These are phyloP conservation scores for Umbelopsis sp. DNA, from an alignment of 371 early-diverging fungal genomes.

Conservation along the genomic window DNA sequence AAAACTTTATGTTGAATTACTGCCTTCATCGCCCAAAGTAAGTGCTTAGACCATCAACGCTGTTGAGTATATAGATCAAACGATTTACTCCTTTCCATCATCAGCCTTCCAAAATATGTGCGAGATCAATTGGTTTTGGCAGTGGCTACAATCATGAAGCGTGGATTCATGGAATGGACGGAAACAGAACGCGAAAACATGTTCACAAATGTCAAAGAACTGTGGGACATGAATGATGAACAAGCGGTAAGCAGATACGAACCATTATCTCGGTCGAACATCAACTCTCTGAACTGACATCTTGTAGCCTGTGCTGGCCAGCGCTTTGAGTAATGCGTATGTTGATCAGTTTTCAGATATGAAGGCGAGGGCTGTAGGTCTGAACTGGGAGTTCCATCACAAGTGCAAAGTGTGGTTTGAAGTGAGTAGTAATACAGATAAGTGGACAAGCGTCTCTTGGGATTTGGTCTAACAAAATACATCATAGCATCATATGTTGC, in stretches of 20 bases:
- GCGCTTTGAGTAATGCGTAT: constrained; percentile 59
- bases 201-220: constrained; percentile 52
- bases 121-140: constrained; percentile 50
- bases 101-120: constrained; percentile 51
- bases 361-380: constrained; percentile 63
- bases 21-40: constrained; percentile 51
- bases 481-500: constrained; percentile 26
- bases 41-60: constrained; percentile 10
- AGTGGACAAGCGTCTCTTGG: no score
- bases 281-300: not conserved
- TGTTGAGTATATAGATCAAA: not conserved
- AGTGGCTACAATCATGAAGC: constrained; percentile 66
- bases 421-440: constrained; percentile 28
- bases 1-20: constrained; percentile 62
- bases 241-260: constrained; percentile 36
- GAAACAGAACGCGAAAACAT: constrained; percentile 57
- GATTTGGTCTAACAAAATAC: not conserved
- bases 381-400: constrained; percentile 73
- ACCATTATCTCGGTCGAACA: not conserved
- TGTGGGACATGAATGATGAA: constrained; percentile 49
- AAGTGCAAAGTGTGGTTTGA: constrained; percentile 70
- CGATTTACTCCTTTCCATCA: not conserved
- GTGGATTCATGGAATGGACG: constrained; percentile 65
- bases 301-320: constrained; percentile 47
- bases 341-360: constrained; percentile 71